These are phyloP conservation scores for Phaeoacremonium minimum DNA, from an alignment of 2,329 filamentous ascomycete species.

Conservation along the genomic window DNA sequence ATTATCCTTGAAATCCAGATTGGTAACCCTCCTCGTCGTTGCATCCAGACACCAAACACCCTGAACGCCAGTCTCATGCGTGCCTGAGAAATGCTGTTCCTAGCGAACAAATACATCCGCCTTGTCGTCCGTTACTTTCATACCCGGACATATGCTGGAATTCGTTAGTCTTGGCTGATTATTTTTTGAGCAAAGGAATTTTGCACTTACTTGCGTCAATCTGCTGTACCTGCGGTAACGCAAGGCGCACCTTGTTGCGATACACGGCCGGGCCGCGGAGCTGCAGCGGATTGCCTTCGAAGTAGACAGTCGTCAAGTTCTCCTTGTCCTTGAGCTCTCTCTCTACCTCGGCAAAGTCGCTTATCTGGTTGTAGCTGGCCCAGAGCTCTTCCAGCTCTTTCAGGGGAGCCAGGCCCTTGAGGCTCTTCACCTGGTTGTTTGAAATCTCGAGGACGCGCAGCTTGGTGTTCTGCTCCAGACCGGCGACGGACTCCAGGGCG, in stretches of 20 bases:
- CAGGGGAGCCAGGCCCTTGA: slow-evolving; percentile 67
- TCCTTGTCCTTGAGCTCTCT: slow-evolving; percentile 72
- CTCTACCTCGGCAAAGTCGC: slow-evolving; percentile 79
- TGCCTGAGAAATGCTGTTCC: background rate
- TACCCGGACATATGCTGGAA: slow-evolving; percentile 24
- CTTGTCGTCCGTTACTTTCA: background rate
- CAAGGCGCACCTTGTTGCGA: slow-evolving; percentile 86
- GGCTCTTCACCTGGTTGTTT: slow-evolving; percentile 75
- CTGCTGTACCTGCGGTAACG: slow-evolving; percentile 82
- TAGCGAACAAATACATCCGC: background rate
- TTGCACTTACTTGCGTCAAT: slow-evolving; percentile 94
- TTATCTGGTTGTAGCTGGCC: slow-evolving; percentile 84
- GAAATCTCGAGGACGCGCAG: slow-evolving; percentile 84
- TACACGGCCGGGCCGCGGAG: slow-evolving; percentile 76
- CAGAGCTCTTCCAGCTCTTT: slow-evolving; percentile 81
- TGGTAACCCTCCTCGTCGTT: no score
- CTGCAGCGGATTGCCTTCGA: slow-evolving; percentile 92
- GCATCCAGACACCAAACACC: no score
- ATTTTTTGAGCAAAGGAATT: no score
- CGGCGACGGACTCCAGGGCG: slow-evolving; percentile 71
- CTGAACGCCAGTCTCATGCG: background rate
- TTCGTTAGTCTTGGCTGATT: no score
- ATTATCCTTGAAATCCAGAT: no score
- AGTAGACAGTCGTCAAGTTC: slow-evolving; percentile 83
- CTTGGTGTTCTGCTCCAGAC: slow-evolving; percentile 62